Percentiles rank a stretch among this genome's conserved stretches.
These are phyloP conservation scores for Salix exigua DNA, from an alignment of 345 rosid species.

Conservation along the genomic window DNA sequence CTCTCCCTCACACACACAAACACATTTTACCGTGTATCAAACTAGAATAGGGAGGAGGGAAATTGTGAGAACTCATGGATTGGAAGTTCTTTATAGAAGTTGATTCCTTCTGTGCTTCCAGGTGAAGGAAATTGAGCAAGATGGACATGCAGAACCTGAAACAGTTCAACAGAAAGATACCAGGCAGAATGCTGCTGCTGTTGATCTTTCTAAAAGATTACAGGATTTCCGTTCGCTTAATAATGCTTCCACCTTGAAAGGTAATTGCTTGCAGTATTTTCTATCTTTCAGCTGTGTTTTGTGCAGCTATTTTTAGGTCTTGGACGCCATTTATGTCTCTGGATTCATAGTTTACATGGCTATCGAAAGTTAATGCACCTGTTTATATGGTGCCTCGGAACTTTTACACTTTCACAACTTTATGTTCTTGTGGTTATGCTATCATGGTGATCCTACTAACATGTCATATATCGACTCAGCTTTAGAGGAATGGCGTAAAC, in stretches of 20 bases:
- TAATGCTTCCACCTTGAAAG: slow-evolving; percentile 75
- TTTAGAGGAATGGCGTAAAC: slow-evolving; percentile 82
- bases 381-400: not conserved
- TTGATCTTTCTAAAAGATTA: slow-evolving; percentile 86
- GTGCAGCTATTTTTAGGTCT: not conserved
- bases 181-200: slow-evolving; percentile 66
- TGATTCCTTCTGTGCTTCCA: slow-evolving; percentile 19
- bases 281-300: not conserved
- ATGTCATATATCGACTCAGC: slow-evolving; percentile 34
- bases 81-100: not conserved
- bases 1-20: not conserved
- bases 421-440: not conserved
- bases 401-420: not conserved
- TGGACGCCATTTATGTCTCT: not conserved
- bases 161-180: slow-evolving; percentile 45
- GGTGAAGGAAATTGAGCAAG: slow-evolving; percentile 89
- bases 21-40: not conserved
- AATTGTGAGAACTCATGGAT: not conserved
- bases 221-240: slow-evolving; percentile 56
- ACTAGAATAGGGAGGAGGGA: not conserved
- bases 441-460: slow-evolving; percentile 3
- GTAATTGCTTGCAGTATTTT: slow-evolving; percentile 26
- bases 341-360: not conserved
- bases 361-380: not conserved
- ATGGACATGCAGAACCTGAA: slow-evolving; percentile 46